Evolutionary conservation across 2,329 filamentous ascomycete genomes (phyloP), one percentile per base, ranked within the genome.

Genomic region (Talaromyces sp.): DNA sequence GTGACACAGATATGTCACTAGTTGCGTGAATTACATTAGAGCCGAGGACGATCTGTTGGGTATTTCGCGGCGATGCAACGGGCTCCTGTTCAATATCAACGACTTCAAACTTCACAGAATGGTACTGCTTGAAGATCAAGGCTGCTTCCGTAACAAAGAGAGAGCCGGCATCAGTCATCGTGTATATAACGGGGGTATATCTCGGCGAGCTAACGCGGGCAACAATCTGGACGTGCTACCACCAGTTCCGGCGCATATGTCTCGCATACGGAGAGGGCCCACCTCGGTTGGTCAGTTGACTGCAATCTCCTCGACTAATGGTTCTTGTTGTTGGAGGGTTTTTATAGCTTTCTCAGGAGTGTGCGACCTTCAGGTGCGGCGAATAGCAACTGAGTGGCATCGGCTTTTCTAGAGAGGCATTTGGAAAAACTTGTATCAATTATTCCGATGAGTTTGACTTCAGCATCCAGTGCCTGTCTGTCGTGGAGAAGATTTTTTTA

Each of bases 141-240:
- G 66, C 67, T 0, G 75, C 75, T 2, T 67, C 68, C 0, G 72
- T 68, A 4, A 79, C 69, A 8, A 79, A 67, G 0, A 72, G 71
- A 0, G 71, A 54, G 0, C 75, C 72, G 1, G 79, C 63, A 54
- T 80, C 78, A 0, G 72, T 78, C 59, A 78, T 76, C 0, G 70
- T 76, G 63, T 78, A 80, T 44, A 73, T 66, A 34, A 61, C 40
- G 0, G 66, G 66, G 50, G 23, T 30, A 47, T 33, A 47, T 16
- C 42, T 12, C 70, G 64, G 1, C 54, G 55, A 3, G 65, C 65
- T 0, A 61, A 47, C 12, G 28, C 28, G 27, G 53, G 42, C 28
- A 61, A 18, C 30, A 61, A 9, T 14, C 44, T 51, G 5, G n/a
- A 28, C 23, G 60, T 57, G 14, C 55, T 61, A 1, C 60, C 60